phyloP scores from a whole-genome alignment of 2,329 filamentous ascomycete genomes.

The Coniella vitis region DNA sequence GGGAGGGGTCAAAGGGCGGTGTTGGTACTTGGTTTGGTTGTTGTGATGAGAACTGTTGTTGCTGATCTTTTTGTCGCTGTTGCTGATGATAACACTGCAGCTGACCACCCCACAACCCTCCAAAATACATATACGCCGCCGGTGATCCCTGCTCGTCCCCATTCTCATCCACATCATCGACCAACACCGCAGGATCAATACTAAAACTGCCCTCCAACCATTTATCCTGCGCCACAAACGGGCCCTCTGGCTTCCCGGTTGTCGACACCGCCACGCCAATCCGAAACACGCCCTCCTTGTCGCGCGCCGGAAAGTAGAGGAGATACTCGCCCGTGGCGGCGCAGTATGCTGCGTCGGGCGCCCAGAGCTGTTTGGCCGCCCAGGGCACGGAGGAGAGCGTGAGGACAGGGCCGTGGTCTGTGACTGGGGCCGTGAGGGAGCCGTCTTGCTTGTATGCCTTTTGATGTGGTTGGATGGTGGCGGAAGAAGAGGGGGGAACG shows the following conservation, averaged over 20 bases:
- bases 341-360: constrained; percentile 59
- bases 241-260: constrained; percentile 57
- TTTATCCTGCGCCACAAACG: constrained; percentile 58
- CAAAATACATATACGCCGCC: constrained; percentile 66
- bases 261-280: constrained; percentile 72
- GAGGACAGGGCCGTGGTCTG: constrained; percentile 67
- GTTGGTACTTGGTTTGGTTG: too few species aligned
- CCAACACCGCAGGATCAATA: constrained; percentile 70
- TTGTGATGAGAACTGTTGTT: too few species aligned
- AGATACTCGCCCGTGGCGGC: constrained; percentile 62
- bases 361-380: constrained; percentile 76
- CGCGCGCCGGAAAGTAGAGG: constrained; percentile 70
- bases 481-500: too few species aligned
- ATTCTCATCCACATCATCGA: constrained; percentile 52
- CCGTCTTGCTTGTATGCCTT: too few species aligned
- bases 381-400: constrained; percentile 62
- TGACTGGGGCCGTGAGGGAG: constrained; percentile 38
- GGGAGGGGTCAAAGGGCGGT: constrained; percentile 44
- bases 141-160: not conserved
- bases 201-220: constrained; percentile 64
- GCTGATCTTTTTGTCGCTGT: constrained; percentile 28
- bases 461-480: too few species aligned
- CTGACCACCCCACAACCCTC: constrained; percentile 75
- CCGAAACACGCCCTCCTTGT: constrained; percentile 62
- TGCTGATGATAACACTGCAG: constrained; percentile 64